Percentiles rank a stretch among this genome's conserved stretches.
Conservation (phyloP, 805 yeast species). For the Kregervanrija pseudodelftensis region DNA sequence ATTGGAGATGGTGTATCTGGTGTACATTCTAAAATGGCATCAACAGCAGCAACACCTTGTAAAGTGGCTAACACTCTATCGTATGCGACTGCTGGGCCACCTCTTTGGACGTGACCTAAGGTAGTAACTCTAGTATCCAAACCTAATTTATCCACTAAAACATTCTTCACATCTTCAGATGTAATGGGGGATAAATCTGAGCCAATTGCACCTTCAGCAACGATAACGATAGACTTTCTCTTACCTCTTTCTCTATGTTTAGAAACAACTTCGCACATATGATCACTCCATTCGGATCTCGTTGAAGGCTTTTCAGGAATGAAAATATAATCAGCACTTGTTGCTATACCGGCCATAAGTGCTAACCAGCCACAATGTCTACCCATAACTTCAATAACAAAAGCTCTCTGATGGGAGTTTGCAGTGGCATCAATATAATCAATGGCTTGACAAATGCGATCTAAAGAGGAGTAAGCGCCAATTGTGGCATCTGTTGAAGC, state of each 20-base stretch:
- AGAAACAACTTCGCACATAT: conserved; percentile 54
- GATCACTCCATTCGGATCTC: conserved; percentile 56
- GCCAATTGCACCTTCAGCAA: conserved; percentile 80
- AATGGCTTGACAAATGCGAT: conserved; percentile 64
- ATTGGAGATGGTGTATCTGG: conserved; percentile 74
- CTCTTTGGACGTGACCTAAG: conserved; percentile 77
- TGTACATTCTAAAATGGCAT: conserved; percentile 60
- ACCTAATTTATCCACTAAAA: conserved; percentile 52
- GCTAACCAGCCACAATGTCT: conserved; percentile 89
- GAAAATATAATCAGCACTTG: conserved; percentile 74
- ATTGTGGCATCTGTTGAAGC: conserved; percentile 78
- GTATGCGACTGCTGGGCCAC: conserved; percentile 74
- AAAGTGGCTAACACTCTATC: conserved; percentile 68
- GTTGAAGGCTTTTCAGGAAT: conserved; percentile 76
- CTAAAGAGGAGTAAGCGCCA: conserved; percentile 75
- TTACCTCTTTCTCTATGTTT: conserved; percentile 66
- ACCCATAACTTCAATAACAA: conserved; percentile 84
- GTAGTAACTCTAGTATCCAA: conserved; percentile 74
- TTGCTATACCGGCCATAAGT: conserved; percentile 70
- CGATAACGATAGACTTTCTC: conserved; percentile 72
- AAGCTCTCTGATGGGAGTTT: conserved; percentile 74
- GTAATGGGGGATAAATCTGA: conserved; percentile 61
- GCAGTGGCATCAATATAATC: conserved; percentile 85
- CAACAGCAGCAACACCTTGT: conserved; percentile 79
- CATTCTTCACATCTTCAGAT: conserved; percentile 57